Base-by-base conservation (phyloP, 2,329 filamentous ascomycete species). In the Cylindrodendrum hubeiense region DNA sequence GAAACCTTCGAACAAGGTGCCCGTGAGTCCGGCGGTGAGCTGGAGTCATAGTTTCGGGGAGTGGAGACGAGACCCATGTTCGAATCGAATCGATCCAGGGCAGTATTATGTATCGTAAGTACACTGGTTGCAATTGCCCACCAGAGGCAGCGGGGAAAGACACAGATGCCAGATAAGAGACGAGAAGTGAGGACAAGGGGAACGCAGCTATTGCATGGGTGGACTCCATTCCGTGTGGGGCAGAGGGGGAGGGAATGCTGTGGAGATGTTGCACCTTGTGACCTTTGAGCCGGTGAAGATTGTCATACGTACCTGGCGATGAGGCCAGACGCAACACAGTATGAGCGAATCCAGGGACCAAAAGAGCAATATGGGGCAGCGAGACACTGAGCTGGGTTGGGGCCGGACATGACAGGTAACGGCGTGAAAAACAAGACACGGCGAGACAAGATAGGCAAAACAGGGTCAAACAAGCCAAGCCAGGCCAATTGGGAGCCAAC, bases 11-110 rank as follows among this genome's bases (percentile, higher is more conserved):
- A 54, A 43, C 24, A 54, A 21, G n/a, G 37, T 50, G 17, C 33
- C 44, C 44, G 44, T 49, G 24, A 30, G 17, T 26, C 26, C 55
- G 55, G 61, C 61, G 61, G 61, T 63, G 61, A 63, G 61, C 46
- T 50, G 47, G 43, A 41, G n/a, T 19, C 24, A 34, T 41, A 59
- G 30, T 59, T 53, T 53, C 55, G 34, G 43, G 61, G 34, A 49
- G 49, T 30, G 34, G 55, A 30, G 10, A 41, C 24, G 50, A 17
- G 41, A 47, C 33, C 41, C 60, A 44, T 57, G 28, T 55, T 46
- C 24, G 37, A 46, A 19, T 43, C 28, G 51, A 37, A 51, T 63
- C 47, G 17, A 57, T 50, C 22, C 21, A 22, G 19, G 8, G n/a
- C 9, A 33, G n/a, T 26, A 39, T 17, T 33, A n/a, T 33, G 19